A percentile compares a stretch with the other conserved stretches of the same genome.
These are phyloP conservation scores for Phytophthora uliginosa DNA, from an alignment of 352 stramenopile species.

Conservation along the genomic window DNA sequence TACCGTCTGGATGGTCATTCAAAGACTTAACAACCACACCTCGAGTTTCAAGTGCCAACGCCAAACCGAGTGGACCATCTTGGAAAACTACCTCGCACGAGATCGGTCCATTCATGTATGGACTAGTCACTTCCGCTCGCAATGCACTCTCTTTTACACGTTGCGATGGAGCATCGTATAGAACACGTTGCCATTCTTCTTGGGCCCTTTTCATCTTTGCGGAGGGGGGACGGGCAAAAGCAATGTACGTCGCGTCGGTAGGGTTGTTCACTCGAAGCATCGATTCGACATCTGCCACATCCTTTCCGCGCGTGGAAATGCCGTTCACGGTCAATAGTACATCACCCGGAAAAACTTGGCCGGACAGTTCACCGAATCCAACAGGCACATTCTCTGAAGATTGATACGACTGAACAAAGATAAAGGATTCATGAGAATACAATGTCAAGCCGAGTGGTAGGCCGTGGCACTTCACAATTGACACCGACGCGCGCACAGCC, in stretches of 20 bases:
- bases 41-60: conserved; percentile 72
- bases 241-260: conserved; percentile 42
- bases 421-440: conserved; percentile 40
- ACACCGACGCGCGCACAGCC: conserved; percentile 67
- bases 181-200: conserved; percentile 35
- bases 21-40: conserved; percentile 84
- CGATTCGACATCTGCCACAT: conserved; percentile 49
- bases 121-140: conserved; percentile 27
- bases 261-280: conserved; percentile 39
- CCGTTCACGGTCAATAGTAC: conserved; percentile 69
- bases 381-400: conserved; percentile 32
- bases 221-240: conserved; percentile 50
- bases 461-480: conserved; percentile 65
- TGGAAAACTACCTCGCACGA: conserved; percentile 78
- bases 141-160: conserved; percentile 38
- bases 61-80: conserved; percentile 78
- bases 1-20: conserved; percentile 74
- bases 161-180: conserved; percentile 43
- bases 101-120: conserved; percentile 14
- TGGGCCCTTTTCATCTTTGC: conserved; percentile 49
- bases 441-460: conserved; percentile 56
- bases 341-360: conserved; percentile 77
- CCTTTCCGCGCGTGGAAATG: conserved; percentile 30
- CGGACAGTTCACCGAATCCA: conserved; percentile 63
- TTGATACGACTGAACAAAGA: conserved; percentile 62